These are phyloP conservation scores for Lecanicillium sp. DNA, from an alignment of 2,329 filamentous ascomycete genomes.

Conservation along the genomic window DNA sequence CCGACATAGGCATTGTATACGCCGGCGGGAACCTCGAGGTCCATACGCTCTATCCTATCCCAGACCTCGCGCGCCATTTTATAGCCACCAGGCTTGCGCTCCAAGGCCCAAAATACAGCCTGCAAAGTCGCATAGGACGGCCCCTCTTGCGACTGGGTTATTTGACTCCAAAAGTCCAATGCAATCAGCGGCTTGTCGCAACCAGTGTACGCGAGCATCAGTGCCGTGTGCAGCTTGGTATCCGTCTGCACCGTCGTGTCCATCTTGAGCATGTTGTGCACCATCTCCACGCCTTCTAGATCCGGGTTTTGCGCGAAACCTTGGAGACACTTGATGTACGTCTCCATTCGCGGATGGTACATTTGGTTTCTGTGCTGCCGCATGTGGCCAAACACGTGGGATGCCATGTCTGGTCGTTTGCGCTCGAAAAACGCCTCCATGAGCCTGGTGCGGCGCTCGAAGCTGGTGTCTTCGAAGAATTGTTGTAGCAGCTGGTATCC, in stretches of 20 bases:
- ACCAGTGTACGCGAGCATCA: slow-evolving; percentile 79
- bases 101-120: slow-evolving; percentile 73
- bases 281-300: slow-evolving; percentile 58
- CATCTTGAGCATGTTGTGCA: slow-evolving; percentile 92
- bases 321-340: slow-evolving; percentile 71
- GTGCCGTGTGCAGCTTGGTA: slow-evolving; percentile 70
- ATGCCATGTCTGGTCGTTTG: slow-evolving; percentile 74
- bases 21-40: slow-evolving; percentile 65
- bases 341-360: slow-evolving; percentile 61
- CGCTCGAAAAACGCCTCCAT: slow-evolving; percentile 80
- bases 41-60: slow-evolving; percentile 63
- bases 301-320: slow-evolving; percentile 55
- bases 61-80: slow-evolving; percentile 60
- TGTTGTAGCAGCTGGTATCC: slow-evolving; percentile 59
- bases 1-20: slow-evolving; percentile 74
- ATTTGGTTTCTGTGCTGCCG: slow-evolving; percentile 59
- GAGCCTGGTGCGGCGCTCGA: slow-evolving; percentile 57
- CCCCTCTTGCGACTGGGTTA: slow-evolving; percentile 76
- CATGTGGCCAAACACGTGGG: slow-evolving; percentile 88
- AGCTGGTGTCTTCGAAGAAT: slow-evolving; percentile 59
- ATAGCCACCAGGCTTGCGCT: slow-evolving; percentile 51
- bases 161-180: slow-evolving; percentile 75
- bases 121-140: slow-evolving; percentile 75
- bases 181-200: slow-evolving; percentile 60
- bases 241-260: slow-evolving; percentile 72